phyloP scores from a whole-genome alignment of 2,329 filamentous ascomycete species.

The Fusarium domesticum region DNA sequence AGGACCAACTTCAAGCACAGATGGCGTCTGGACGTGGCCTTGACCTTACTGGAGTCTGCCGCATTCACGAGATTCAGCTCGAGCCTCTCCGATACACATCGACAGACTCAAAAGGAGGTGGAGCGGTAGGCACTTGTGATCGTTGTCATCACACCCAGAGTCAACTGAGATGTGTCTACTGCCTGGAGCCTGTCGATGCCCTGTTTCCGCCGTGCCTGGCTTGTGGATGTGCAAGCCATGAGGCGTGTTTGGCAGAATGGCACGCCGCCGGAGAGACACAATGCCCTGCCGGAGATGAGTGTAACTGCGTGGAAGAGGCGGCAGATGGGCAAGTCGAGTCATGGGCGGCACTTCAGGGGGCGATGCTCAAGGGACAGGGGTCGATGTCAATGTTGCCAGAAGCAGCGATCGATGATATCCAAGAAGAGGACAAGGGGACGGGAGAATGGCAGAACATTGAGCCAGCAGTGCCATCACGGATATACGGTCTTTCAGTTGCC shows the following conservation, averaged over 20 bases:
- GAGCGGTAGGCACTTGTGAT: conserved; percentile 49
- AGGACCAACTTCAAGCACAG: conserved; percentile 50
- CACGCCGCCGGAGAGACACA: conserved; percentile 53
- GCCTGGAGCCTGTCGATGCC: conserved; percentile 57
- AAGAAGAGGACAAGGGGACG: conserved; percentile 27
- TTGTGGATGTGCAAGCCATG: conserved; percentile 61
- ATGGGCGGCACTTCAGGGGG: conserved; percentile 49
- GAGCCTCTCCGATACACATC: conserved; percentile 53
- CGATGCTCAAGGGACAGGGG: conserved; percentile 34
- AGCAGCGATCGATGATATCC: conserved; percentile 29
- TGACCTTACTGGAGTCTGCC: conserved; percentile 62
- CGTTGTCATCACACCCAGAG: conserved; percentile 54
- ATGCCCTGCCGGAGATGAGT: conserved; percentile 64
- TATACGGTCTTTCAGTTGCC: conserved; percentile 34
- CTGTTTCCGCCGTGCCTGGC: conserved; percentile 60
- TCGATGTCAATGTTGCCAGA: conserved; percentile 29
- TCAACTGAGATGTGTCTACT: conserved; percentile 61
- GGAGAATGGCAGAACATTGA: conserved; percentile 32
- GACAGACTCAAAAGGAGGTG: conserved; percentile 39
- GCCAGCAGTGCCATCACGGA: conserved; percentile 21
- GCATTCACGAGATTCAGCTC: conserved; percentile 59
- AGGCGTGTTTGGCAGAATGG: conserved; percentile 58
- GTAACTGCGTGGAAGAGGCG: conserved; percentile 57
- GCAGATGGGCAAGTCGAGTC: conserved; percentile 57
- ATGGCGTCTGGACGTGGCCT: conserved; percentile 54